A percentile compares a stretch with the other conserved stretches of the same genome.
Conservation (phyloP, 371 early-diverging fungal genomes). For the Zopfochytrium polystomum region DNA sequence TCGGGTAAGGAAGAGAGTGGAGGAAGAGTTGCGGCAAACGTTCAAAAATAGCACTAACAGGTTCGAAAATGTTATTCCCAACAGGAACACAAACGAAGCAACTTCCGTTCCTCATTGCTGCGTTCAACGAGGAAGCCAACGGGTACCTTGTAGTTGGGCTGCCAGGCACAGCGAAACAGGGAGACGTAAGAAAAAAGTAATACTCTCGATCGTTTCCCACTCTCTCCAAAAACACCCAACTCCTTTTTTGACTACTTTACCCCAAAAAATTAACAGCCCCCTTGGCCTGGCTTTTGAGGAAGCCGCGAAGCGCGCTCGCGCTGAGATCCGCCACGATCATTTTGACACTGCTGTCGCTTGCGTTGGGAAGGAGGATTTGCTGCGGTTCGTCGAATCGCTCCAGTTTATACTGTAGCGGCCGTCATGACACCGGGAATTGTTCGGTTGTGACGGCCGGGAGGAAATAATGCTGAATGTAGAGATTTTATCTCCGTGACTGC, state of each 20-base stretch:
- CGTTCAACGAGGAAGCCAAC: constrained; percentile 57
- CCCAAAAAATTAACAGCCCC: constrained; percentile 42
- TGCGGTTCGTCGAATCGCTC: constrained; percentile 33
- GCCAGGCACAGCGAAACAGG: constrained; percentile 56
- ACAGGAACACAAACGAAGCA: constrained; percentile 56
- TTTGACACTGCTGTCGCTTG: constrained; percentile 69
- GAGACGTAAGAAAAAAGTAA: constrained; percentile 67
- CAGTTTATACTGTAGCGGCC: too few relatives aligned
- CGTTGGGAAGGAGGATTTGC: constrained; percentile 60
- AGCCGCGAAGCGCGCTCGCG: constrained; percentile 58
- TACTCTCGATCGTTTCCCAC: constrained; percentile 15
- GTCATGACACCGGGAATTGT: too few relatives aligned
- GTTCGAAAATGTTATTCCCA: too few relatives aligned
- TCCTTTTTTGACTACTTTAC: background rate
- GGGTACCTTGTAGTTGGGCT: constrained; percentile 66
- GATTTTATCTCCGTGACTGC: too few relatives aligned
- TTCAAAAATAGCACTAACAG: too few relatives aligned
- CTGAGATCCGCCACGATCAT: constrained; percentile 58
- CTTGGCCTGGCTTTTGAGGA: constrained; percentile 71
- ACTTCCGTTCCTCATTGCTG: constrained; percentile 67
- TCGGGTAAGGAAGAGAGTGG: too few relatives aligned
- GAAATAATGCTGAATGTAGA: too few relatives aligned
- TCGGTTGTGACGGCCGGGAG: too few relatives aligned
- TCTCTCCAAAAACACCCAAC: background rate
- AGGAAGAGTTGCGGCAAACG: too few relatives aligned